phyloP scores from a whole-genome alignment of 345 rosid species.

The Citrus maxima region DNA sequence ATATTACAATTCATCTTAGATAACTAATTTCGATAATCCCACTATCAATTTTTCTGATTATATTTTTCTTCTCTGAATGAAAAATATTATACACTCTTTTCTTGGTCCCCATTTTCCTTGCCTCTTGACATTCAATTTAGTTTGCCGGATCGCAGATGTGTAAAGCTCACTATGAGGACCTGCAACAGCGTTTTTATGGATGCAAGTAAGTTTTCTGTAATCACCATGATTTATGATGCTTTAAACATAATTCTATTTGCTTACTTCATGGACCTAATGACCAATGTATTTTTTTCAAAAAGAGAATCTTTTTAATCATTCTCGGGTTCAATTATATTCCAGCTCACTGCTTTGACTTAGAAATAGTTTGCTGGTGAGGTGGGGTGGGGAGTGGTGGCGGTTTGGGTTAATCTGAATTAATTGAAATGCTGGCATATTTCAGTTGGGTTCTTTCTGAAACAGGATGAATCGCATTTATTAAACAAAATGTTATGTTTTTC shows the following conservation, averaged over 20 bases:
- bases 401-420: background rate
- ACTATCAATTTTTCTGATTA: background rate
- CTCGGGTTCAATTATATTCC: background rate
- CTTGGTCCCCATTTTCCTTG: too few relatives aligned
- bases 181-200: constrained; percentile 58
- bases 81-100: background rate
- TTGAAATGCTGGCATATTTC: background rate
- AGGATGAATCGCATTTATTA: background rate
- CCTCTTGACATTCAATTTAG: background rate
- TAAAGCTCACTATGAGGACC: constrained; percentile 72
- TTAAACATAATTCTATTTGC: background rate
- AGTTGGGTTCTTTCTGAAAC: background rate
- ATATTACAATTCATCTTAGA: background rate
- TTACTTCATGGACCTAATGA: background rate
- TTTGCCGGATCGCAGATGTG: constrained; percentile 51
- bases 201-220: constrained; percentile 47
- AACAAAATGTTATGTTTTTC: constrained; percentile 10
- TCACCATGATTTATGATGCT: background rate
- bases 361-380: background rate
- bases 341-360: background rate
- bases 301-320: background rate
- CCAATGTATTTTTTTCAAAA: background rate
- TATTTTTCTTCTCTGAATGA: background rate
- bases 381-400: too few relatives aligned
- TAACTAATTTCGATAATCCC: background rate